These are phyloP conservation scores for Pythium grandisporangium DNA, from an alignment of 352 stramenopile genomes.

Conservation along the genomic window DNA sequence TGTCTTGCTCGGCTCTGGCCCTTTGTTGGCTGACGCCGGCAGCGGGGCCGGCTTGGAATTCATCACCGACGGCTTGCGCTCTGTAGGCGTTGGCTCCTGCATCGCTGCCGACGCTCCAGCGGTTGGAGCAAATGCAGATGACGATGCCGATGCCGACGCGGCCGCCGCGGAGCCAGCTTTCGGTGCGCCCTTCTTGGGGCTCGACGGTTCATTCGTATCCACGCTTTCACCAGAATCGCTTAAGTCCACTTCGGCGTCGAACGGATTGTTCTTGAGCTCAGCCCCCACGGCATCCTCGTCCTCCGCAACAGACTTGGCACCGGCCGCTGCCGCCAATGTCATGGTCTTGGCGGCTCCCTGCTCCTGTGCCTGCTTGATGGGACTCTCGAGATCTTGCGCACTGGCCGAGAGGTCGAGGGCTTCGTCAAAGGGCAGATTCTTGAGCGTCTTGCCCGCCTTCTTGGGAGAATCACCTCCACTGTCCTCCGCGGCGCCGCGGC, in stretches of 20 bases:
- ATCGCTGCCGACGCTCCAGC: conserved; percentile 6
- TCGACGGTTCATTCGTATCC: conserved; percentile 70
- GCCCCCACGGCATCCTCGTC: conserved; percentile 7
- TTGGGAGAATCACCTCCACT: conserved; percentile 46
- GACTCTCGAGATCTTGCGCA: conserved; percentile 64
- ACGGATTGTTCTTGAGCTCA: conserved; percentile 79
- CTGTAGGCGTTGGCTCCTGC: conserved; percentile 8
- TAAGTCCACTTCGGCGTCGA: conserved; percentile 81
- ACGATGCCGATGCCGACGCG: neutral
- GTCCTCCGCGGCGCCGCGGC: too few relatives aligned
- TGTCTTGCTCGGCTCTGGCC: conserved; percentile 25
- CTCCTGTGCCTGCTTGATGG: conserved; percentile 16
- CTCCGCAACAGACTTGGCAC: too few relatives aligned
- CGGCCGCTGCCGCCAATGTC: neutral
- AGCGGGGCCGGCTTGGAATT: conserved; percentile 15
- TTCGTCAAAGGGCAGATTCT: conserved; percentile 79
- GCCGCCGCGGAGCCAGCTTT: conserved; percentile 7
- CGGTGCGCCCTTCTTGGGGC: conserved; percentile 40
- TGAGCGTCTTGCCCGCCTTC: conserved; percentile 37
- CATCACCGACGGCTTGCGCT: conserved; percentile 4
- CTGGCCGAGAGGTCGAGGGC: conserved; percentile 76
- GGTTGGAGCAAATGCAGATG: conserved; percentile 1
- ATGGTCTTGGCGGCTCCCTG: conserved; percentile 5
- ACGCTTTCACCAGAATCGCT: conserved; percentile 82
- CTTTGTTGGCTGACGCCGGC: conserved; percentile 15